Evolutionary conservation across 768 basidiomycete genomes (phyloP).

Genomic region (Boletus sp.): DNA sequence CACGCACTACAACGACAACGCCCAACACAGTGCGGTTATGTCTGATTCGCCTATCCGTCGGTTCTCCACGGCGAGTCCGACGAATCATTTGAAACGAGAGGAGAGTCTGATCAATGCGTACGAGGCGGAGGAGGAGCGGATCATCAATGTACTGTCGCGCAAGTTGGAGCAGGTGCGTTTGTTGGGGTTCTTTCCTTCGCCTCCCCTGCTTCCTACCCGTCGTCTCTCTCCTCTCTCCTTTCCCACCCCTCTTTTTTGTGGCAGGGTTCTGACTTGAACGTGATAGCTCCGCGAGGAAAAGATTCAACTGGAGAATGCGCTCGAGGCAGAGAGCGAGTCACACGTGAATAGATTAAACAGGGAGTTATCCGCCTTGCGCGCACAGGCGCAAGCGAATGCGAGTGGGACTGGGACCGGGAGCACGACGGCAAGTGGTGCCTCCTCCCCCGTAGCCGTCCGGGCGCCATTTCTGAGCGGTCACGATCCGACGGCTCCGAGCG

Average conservation of each 20-base stretch:
- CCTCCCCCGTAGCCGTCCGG: background rate
- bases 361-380: conserved; percentile 61
- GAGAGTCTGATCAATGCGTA: conserved; percentile 85
- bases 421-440: background rate
- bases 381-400: conserved; percentile 35
- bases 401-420: conserved; percentile 17
- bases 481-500: conserved; percentile 36
- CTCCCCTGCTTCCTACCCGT: no score
- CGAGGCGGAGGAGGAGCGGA: conserved; percentile 87
- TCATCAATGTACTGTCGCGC: conserved; percentile 76
- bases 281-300: conserved; percentile 80
- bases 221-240: no score
- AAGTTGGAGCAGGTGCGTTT: conserved; percentile 72
- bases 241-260: no score
- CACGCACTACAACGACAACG: background rate
- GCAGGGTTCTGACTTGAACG: background rate
- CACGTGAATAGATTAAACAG: conserved; percentile 76
- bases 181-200: no score
- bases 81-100: conserved; percentile 45
- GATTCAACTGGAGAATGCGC: conserved; percentile 73
- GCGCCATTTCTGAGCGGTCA: conserved; percentile 4
- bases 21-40: background rate
- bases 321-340: conserved; percentile 83
- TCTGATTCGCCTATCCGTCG: conserved; percentile 51
- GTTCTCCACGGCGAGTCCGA: conserved; percentile 53